These are phyloP conservation scores for Pyricularia grisea DNA, from an alignment of 2,329 filamentous ascomycete genomes.

Conservation along the genomic window DNA sequence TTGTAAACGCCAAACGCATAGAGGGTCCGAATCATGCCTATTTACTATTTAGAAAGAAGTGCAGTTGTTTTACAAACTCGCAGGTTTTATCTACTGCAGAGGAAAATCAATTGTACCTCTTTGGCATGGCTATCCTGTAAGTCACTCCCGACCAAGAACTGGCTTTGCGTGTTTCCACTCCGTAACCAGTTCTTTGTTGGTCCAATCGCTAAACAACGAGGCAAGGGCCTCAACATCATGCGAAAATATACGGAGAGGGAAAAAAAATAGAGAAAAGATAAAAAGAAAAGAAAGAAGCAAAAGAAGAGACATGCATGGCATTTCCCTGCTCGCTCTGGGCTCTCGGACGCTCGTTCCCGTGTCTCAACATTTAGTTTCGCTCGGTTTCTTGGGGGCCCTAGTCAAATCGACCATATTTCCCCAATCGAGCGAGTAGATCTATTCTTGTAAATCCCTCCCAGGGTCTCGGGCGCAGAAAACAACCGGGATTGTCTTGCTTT, in stretches of 20 bases:
- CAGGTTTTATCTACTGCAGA: not conserved
- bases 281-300: not conserved
- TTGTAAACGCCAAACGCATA: not conserved
- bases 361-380: not conserved
- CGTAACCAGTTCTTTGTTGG: not conserved
- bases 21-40: not conserved
- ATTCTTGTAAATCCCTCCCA: not conserved
- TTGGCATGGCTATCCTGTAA: not conserved
- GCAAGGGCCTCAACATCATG: too few species aligned
- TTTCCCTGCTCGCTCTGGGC: not conserved
- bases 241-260: too few species aligned
- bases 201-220: not conserved
- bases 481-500: not conserved
- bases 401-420: not conserved
- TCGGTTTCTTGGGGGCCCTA: not conserved
- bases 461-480: not conserved
- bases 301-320: not conserved
- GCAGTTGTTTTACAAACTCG: not conserved
- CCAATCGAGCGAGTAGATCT: not conserved
- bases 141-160: not conserved
- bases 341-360: not conserved
- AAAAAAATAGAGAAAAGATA: too few species aligned
- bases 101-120: not conserved
- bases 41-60: not conserved
- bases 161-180: too few species aligned